phyloP scores from a whole-genome alignment of 2,329 filamentous ascomycete genomes.

The Venturia nashicola region DNA sequence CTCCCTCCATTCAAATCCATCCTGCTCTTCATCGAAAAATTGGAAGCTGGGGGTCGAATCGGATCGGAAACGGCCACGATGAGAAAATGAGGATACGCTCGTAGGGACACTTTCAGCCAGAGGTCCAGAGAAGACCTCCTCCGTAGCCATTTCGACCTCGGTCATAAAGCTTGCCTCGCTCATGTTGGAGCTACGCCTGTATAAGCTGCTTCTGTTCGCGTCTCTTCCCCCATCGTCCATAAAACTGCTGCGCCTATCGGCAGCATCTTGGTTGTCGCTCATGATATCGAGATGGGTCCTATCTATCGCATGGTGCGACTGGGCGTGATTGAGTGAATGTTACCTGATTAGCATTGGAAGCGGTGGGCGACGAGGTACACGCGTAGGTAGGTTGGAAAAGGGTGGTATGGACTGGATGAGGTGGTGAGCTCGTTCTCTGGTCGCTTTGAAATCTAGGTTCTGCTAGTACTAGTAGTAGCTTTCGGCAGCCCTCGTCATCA shows the following conservation, averaged over 20 bases:
- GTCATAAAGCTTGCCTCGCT: constrained; percentile 73
- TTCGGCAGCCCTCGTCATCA: not conserved
- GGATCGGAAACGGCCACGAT: constrained; percentile 59
- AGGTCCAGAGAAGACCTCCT: constrained; percentile 88
- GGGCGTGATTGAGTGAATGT: not conserved
- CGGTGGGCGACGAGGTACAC: not conserved
- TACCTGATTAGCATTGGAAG: not conserved
- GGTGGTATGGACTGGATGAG: not conserved
- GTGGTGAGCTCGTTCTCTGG: not conserved
- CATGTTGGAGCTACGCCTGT: constrained; percentile 56
- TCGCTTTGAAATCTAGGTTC: not conserved
- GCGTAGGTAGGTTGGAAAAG: not conserved
- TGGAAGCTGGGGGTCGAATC: constrained; percentile 83
- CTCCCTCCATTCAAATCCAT: constrained; percentile 20
- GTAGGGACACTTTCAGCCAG: constrained; percentile 94
- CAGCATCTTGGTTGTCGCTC: constrained; percentile 10
- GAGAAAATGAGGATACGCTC: constrained; percentile 81
- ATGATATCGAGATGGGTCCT: constrained; percentile 3
- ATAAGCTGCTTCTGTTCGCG: constrained; percentile 32
- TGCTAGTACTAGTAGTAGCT: too few species aligned
- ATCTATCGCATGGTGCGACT: constrained; percentile 6
- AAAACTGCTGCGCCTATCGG: constrained; percentile 18
- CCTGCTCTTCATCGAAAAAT: constrained; percentile 64
- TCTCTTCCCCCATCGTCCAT: constrained; percentile 12
- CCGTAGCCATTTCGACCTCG: constrained; percentile 97